These are phyloP conservation scores for Dinochytrium kinnereticum DNA, from an alignment of 371 early-diverging fungal species.

Conservation along the genomic window DNA sequence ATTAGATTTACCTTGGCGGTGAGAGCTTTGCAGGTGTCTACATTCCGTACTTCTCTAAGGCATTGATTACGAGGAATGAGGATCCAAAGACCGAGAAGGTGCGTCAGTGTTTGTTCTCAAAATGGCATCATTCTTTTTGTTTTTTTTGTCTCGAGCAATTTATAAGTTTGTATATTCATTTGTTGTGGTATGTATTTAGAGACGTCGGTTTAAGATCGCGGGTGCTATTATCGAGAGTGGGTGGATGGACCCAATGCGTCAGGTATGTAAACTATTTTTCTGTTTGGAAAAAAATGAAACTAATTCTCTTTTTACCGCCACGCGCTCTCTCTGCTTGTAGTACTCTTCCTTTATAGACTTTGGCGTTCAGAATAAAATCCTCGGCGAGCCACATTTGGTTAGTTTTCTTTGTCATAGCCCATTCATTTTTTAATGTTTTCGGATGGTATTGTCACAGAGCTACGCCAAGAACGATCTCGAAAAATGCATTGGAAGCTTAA, in stretches of 20 bases:
- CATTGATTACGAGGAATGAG: slow-evolving; percentile 15
- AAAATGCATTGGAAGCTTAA: slow-evolving; percentile 26
- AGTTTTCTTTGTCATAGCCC: slow-evolving; percentile 9
- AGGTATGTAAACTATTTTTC: slow-evolving; percentile 26
- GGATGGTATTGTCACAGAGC: slow-evolving; percentile 15
- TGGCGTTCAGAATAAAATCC: slow-evolving; percentile 34
- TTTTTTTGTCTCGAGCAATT: not conserved
- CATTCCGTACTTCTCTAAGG: slow-evolving; percentile 77
- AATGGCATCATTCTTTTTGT: not conserved
- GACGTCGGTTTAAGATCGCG: slow-evolving; percentile 65
- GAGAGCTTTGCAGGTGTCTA: slow-evolving; percentile 89
- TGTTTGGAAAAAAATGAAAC: too few species aligned
- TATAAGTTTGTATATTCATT: not conserved
- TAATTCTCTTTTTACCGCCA: too few species aligned
- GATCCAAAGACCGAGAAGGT: not conserved
- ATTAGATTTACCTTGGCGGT: slow-evolving; percentile 77
- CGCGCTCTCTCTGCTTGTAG: slow-evolving; percentile 22
- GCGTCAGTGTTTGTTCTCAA: not conserved
- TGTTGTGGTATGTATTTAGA: too few species aligned
- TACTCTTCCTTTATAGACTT: slow-evolving; percentile 48
- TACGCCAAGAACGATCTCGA: slow-evolving; percentile 18
- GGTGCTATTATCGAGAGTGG: slow-evolving; percentile 85
- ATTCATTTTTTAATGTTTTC: not conserved
- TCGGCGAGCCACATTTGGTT: slow-evolving; percentile 44
- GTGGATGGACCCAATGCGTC: slow-evolving; percentile 83